phyloP scores from a whole-genome alignment of 2,329 filamentous ascomycete genomes.

The Leptographium flavum region DNA sequence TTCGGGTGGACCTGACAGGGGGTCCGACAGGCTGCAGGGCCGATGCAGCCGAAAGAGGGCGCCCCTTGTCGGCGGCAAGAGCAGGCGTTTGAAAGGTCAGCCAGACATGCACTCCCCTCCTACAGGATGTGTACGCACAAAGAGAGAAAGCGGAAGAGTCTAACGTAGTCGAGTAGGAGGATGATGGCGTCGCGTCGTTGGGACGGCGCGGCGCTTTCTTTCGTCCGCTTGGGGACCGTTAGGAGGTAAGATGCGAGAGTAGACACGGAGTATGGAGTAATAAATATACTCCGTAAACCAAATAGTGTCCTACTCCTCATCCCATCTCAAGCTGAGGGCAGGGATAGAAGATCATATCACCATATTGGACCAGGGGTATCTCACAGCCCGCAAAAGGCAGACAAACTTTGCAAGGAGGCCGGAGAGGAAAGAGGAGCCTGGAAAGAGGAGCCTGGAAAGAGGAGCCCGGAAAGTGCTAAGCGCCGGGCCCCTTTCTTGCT shows the following conservation, averaged over 20 bases:
- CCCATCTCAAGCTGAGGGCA: conserved; percentile 2
- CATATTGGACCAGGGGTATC: no score
- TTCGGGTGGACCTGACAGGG: not conserved
- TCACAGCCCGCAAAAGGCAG: not conserved
- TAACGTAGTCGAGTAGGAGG: not conserved
- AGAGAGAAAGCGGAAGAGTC: not conserved
- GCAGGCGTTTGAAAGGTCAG: conserved; percentile 26
- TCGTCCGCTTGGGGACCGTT: no score
- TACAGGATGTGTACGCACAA: conserved; percentile 3
- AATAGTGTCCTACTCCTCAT: no score
- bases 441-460: not conserved
- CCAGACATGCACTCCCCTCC: conserved; percentile 2
- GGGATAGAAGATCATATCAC: not conserved
- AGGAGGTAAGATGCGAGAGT: no score
- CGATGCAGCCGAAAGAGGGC: conserved; percentile 3
- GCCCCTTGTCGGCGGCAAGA: conserved; percentile 28
- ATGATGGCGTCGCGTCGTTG: not conserved
- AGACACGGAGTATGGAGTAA: no score
- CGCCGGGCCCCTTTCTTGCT: conserved; percentile 1
- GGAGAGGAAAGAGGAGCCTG: not conserved
- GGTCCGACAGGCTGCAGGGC: conserved; percentile 1
- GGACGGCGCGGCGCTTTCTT: not conserved
- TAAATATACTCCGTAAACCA: no score
- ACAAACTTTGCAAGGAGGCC: not conserved
- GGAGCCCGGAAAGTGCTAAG: not conserved